phyloP scores from a whole-genome alignment of 2,329 filamentous ascomycete genomes.

The Paecilomyces niveus region DNA sequence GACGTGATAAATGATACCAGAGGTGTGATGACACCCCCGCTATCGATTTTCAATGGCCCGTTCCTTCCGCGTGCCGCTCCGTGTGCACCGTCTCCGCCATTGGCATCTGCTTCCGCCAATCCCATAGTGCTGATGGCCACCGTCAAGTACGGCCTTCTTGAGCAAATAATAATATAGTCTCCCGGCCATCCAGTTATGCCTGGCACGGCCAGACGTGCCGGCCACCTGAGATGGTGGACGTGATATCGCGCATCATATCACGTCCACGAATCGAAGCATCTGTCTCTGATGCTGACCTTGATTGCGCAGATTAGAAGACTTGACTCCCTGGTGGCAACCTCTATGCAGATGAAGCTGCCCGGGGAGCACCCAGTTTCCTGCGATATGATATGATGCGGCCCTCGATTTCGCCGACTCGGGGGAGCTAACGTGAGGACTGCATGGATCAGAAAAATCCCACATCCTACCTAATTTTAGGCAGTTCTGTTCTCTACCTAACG shows the following conservation, averaged over 20 bases:
- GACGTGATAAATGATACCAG: neutral
- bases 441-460: too few relatives aligned
- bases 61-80: neutral
- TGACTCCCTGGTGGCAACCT: neutral
- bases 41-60: neutral
- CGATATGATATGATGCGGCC: neutral
- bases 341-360: neutral
- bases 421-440: too few relatives aligned
- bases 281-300: too few relatives aligned
- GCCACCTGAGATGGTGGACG: neutral
- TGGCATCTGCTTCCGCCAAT: neutral
- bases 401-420: neutral
- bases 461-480: too few relatives aligned
- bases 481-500: neutral
- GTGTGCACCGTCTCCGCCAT: neutral
- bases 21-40: neutral
- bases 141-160: neutral
- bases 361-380: neutral
- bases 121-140: neutral
- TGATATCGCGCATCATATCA: neutral
- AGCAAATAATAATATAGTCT: neutral
- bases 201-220: neutral
- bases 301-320: neutral
- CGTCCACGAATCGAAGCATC: neutral
- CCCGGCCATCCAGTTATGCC: neutral